Base-by-base conservation (phyloP, 2,329 filamentous ascomycete genomes). In the Dryadomyces quercus-mongolicae region DNA sequence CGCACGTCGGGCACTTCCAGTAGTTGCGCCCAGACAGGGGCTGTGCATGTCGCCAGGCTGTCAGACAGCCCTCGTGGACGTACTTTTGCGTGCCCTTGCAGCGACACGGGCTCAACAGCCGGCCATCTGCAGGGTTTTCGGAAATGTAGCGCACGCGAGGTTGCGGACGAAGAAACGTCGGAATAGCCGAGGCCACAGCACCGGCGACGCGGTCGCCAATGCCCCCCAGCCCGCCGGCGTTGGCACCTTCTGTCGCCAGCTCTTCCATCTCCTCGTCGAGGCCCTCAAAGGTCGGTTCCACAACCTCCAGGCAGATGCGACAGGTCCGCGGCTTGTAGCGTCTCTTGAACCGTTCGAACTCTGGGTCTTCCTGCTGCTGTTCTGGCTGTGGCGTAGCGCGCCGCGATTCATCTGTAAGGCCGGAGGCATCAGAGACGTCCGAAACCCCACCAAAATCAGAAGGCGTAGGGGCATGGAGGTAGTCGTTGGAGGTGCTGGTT, bases 21-120 rank as follows among this genome's bases (percentile, higher is more conserved):
- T 84, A 94, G 62, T 91, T 89, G 55, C 86, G 78, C 36, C 72
- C 76, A 63, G 68, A 69, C 31, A 68, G 64, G 0, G 87, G 85
- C 64, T 89, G 82, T 46, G 87, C 78, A 58, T 84, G 77, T 61
- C 93, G 81, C 89, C 91, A 97, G 12, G 80, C 76, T 63, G 86
- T 81, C 50, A 98, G 75, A 65, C 93, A 98, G 34, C 83, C 86
- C 68, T 96, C 89, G 67, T 98, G 93, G 22, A 97, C 90, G 69
- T 95, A 96, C 71, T 88, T 88, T 62, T 92, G 88, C 43, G 87
- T 88, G 52, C 93, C 93, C 71, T 88, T 94, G 77, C 93, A 98
- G 70, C 85, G 83, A 75, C 93, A 98, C 40, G 93, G 93, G 53
- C 86, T 86, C 62, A 97, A 79, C 31, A 98, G 74, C 51, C 89